Conservation (phyloP, 2,329 filamentous ascomycete genomes). For the Colletotrichum cuscutae region DNA sequence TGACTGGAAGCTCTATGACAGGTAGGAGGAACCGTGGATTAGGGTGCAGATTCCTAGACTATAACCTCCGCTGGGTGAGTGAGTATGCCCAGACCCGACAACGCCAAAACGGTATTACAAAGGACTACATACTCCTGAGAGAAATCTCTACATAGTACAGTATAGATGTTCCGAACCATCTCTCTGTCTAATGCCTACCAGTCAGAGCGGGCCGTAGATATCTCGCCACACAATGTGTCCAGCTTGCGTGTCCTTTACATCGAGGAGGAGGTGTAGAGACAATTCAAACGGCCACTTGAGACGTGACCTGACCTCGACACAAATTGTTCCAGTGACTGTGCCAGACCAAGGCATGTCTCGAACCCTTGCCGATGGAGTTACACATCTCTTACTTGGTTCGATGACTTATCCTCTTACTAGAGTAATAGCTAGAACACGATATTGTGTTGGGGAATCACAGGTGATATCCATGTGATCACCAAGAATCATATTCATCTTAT, state of each 20-base stretch:
- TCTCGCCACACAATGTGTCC: neutral
- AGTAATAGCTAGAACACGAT: neutral
- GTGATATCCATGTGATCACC: neutral
- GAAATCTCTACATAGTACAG: neutral
- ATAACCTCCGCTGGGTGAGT: too few species aligned
- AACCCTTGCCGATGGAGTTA: neutral
- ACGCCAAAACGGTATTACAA: neutral
- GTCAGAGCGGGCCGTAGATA: neutral
- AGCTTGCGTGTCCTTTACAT: too few species aligned
- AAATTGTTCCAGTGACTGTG: neutral
- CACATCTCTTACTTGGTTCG: neutral
- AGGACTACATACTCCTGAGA: neutral
- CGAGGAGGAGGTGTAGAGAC: neutral
- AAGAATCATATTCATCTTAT: neutral
- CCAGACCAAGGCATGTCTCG: neutral
- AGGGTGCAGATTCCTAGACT: too few species aligned
- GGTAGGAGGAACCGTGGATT: neutral
- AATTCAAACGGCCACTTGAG: neutral
- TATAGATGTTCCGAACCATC: neutral
- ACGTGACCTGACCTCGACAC: neutral
- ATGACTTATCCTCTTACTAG: neutral
- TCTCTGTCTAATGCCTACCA: neutral
- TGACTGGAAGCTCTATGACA: neutral
- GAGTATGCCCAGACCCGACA: too few species aligned
- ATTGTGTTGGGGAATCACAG: neutral